Base-by-base conservation (phyloP, 2,329 filamentous ascomycete species). In the Elsinoe batatas region DNA sequence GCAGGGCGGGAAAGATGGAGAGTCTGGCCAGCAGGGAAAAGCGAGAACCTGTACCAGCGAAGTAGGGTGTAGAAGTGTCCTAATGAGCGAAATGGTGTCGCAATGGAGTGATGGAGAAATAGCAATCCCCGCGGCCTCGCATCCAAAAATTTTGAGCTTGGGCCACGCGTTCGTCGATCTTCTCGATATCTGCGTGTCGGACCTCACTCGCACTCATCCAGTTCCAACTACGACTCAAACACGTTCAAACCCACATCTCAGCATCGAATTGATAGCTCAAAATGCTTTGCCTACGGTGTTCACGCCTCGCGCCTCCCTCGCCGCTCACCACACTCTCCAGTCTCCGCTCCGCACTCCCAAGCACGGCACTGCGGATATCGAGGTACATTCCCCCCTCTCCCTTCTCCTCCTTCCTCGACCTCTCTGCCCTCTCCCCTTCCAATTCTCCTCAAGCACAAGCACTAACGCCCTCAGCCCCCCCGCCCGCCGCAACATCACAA, bases 271-370 rank as follows among this genome's bases (percentile, higher is more conserved):
- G 26, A 8, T n/a, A 20, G 32, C 42, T 35, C 22, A 56, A 30
- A 13, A 60, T 63, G 61, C 38, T 59, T 56, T 56, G 51, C 47
- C 53, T 62, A 46, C 57, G 60, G 35, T 60, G 58, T 17, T 53
- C 47, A 33, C 57, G 53, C 26, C 36, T 60, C n/a, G 54, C 32
- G 35, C 49, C 20, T n/a, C 32, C 47, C 17, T 36, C 54, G 49
- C 26, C 49, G 1, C 49, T 57, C 20, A 13, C 42, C 7, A 36
- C 7, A 17, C 33, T 37, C 18, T 37, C 47, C 55, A 30, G 33
- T 36, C 36, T 53, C 15, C 37, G 44, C 44, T 17, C 13, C 33
- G 43, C 54, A 12, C 47, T 59, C 13, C 55, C 58, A n/a, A 30
- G 36, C 26, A 30, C 53, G 10, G 42, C 56, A 11, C 37, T 47